Evolutionary conservation across 2,329 filamentous ascomycete genomes (phyloP), one percentile per base, ranked within the genome.

Genomic region (Orbilia ellipsospora): DNA sequence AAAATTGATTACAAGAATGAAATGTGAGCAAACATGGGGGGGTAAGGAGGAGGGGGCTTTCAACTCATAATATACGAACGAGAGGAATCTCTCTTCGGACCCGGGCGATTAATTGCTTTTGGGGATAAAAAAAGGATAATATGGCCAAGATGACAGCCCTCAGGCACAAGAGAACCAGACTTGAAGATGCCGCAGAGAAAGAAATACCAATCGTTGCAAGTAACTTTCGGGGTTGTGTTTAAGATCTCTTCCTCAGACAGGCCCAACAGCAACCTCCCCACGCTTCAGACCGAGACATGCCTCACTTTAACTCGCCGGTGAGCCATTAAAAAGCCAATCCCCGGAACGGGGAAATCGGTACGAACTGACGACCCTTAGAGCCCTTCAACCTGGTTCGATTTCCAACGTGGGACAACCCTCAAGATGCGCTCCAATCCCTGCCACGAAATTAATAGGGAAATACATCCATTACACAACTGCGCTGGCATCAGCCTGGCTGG

Each of bases 211-310:
- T 36, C 31, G 31, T 36, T 36, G 31, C 6, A 36, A 10, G 31
- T 48, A 48, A 15, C 16, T 48, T 18, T 18, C 16, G 44, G 40
- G 44, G 44, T 69, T 48, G 55, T 61, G 23, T 45, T 70, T 70
- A 70, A 61, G 50, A 50, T 66, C 56, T 55, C 36, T 50, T 52
- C 66, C 69, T 73, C 69, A 73, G 56, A 66, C 62, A 66, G 36
- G 31, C 66, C 52, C 68, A 61, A 70, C 59, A 54, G 16, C 8
- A 36, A 36, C 31, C 2, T 36, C 16, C 67, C 55, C 62, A 66
- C 69, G 63, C 63, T 51, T 68, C 63, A 74, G 57, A 26, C 26
- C 62, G 70, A 74, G 70, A 74, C 70, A 74, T 74, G 56, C 70
- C 70, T 63, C 62, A 59, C 54, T 31, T 63, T 31, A 15, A 48